phyloP scores from a whole-genome alignment of 805 yeast species.

The Barnettozyma wickerhamii region DNA sequence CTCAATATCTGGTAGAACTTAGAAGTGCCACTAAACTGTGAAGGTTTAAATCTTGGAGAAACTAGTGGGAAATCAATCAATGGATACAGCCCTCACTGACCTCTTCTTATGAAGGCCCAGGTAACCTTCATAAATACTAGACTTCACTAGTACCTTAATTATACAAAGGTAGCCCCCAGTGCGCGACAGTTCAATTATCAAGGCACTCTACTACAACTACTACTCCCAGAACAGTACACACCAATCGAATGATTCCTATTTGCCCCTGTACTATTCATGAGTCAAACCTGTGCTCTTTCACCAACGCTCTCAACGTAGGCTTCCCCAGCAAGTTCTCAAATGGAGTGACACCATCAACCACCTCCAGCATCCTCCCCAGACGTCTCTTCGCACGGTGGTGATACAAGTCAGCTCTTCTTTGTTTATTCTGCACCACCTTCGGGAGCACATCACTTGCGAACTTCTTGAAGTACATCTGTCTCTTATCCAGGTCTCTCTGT shows the following conservation, averaged over 20 bases:
- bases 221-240: too few species aligned
- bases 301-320: constrained; percentile 13
- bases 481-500: constrained; percentile 3
- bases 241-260: not conserved
- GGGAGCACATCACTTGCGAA: constrained; percentile 19
- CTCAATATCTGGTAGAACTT: too few species aligned
- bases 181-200: too few species aligned
- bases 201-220: too few species aligned
- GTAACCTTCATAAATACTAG: too few species aligned
- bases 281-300: constrained; percentile 13
- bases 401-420: constrained; percentile 19
- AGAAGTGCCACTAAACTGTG: too few species aligned
- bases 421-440: constrained; percentile 14
- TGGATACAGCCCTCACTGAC: too few species aligned
- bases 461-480: constrained; percentile 13
- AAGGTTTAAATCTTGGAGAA: too few species aligned
- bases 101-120: too few species aligned
- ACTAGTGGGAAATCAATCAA: too few species aligned
- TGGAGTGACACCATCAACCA: constrained; percentile 14
- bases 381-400: constrained; percentile 24
- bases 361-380: constrained; percentile 16
- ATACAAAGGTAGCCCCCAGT: too few species aligned
- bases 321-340: constrained; percentile 15
- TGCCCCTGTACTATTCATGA: not conserved
- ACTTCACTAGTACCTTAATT: too few species aligned